Evolutionary conservation across 2,329 filamentous ascomycete species (phyloP).

Genomic region (Cladophialophora bantiana): DNA sequence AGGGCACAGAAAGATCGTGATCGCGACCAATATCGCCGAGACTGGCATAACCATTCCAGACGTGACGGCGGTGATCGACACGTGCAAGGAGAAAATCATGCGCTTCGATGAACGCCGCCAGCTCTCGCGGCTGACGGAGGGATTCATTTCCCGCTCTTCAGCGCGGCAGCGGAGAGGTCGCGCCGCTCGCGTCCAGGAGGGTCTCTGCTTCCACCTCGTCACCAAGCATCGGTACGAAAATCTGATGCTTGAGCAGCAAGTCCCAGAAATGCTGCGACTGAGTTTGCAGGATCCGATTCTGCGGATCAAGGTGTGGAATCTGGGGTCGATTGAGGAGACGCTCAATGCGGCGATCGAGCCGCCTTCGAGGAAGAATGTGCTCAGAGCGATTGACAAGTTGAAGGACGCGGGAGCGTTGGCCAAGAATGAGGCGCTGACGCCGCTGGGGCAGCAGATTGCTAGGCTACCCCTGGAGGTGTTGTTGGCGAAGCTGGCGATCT

Average conservation of each 20-base stretch:
- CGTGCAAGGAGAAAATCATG: conserved; percentile 80
- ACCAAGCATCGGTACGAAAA: conserved; percentile 87
- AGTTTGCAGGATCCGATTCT: conserved; percentile 95
- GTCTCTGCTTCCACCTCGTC: conserved; percentile 94
- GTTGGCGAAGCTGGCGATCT: conserved; percentile 87
- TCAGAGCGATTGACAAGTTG: conserved; percentile 88
- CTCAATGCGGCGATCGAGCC: conserved; percentile 87
- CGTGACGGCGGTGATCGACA: conserved; percentile 95
- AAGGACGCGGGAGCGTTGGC: conserved; percentile 93
- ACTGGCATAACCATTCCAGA: conserved; percentile 99
- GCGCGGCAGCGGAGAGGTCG: conserved; percentile 93
- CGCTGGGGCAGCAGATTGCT: conserved; percentile 84
- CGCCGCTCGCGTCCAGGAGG: conserved; percentile 93
- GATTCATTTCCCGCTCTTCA: conserved; percentile 94
- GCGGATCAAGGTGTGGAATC: conserved; percentile 94
- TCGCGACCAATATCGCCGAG: conserved; percentile 97
- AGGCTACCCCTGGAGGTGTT: conserved; percentile 92
- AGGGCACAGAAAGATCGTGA: conserved; percentile 87
- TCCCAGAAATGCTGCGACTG: conserved; percentile 91
- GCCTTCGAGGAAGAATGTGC: conserved; percentile 89
- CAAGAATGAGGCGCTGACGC: conserved; percentile 78
- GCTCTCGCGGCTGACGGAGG: conserved; percentile 87
- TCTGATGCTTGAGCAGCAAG: conserved; percentile 79
- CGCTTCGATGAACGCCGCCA: conserved; percentile 92
- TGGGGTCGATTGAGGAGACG: conserved; percentile 91